Base-by-base conservation (phyloP, 164 flowering plant genomes). In the Nymphaea thermarum region DNA sequence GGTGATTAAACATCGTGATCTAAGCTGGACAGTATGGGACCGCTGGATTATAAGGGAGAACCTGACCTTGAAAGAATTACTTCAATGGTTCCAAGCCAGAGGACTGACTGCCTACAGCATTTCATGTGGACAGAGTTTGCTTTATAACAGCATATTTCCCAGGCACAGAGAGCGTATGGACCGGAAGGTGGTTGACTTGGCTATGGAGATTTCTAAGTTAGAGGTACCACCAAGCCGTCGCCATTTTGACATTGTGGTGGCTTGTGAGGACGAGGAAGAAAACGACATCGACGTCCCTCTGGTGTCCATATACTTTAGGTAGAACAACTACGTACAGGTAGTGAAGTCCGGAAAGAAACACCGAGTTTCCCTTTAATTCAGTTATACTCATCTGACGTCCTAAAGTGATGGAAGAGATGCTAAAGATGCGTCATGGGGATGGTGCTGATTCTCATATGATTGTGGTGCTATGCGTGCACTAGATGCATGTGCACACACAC, bases 11-110 rank as follows among this genome's bases (percentile, higher is more conserved):
- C 91, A 89, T 72, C 80, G 68, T 42, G 90, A 85, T 67, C 80
- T 84, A 90, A 82, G 81, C 65, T 91, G 97, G 97, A 91, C 96
- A 3, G 87, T 87, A 2, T 91, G 97, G 97, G 97, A 91, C 74
- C 77, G 97, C 45, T 91, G 97, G 97, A 74, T 85, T 43, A 25
- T 91, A 3, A 75, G 44, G 73, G 80, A 72, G 65, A 85, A 87
- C 69, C 86, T 93, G 0, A 87, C 92, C 43, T 65, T 92, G 67
- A 78, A 81, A 74, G 89, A 85, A 42, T 85, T 91, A 44, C 77
- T 88, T 17, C 73, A 83, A 57, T 91, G 98, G 98, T 82, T 91
- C 59, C 74, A 78, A 71, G 76, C 77, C 64, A 89, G 82, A 80
- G 94, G 96, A 3, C 72, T 92, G 47, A 82, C 73, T 74, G 98